Conservation (phyloP, 2,329 filamentous ascomycete species). For the Colletotrichum musicola region DNA sequence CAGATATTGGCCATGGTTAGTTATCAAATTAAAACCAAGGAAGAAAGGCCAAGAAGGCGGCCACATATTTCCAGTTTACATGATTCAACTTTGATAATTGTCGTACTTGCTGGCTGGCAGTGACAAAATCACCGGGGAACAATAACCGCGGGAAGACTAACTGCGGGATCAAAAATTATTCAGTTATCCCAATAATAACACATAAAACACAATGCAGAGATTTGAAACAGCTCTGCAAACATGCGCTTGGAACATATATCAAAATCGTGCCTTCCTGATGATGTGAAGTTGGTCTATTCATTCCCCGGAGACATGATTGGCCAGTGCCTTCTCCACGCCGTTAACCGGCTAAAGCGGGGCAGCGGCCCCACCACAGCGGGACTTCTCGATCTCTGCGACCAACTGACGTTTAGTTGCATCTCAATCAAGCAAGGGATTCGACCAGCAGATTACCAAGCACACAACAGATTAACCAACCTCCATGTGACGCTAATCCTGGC, state of each 20-base stretch:
- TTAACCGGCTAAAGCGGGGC: constrained; percentile 19
- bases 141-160: too few relatives aligned
- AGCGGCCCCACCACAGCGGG: constrained; percentile 11
- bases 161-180: too few relatives aligned
- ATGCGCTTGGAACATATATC: neutral
- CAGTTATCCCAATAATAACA: too few relatives aligned
- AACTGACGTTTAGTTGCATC: constrained; percentile 13
- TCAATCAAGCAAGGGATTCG: neutral
- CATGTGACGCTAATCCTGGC: constrained; percentile 12
- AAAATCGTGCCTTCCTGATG: neutral
- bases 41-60: too few relatives aligned
- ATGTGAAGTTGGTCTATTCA: constrained; percentile 10
- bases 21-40: too few relatives aligned
- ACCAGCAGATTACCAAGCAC: constrained; percentile 34
- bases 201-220: neutral
- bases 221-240: neutral
- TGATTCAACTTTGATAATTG: too few relatives aligned
- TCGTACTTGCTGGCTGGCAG: too few relatives aligned
- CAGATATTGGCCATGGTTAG: too few relatives aligned
- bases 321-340: neutral
- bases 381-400: neutral
- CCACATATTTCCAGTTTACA: too few relatives aligned
- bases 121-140: too few relatives aligned
- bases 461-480: constrained; percentile 9
- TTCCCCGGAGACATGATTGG: constrained; percentile 12